Evolutionary conservation across 306 rosid species (phyloP).

Genomic region (Sicyos baderoa): DNA sequence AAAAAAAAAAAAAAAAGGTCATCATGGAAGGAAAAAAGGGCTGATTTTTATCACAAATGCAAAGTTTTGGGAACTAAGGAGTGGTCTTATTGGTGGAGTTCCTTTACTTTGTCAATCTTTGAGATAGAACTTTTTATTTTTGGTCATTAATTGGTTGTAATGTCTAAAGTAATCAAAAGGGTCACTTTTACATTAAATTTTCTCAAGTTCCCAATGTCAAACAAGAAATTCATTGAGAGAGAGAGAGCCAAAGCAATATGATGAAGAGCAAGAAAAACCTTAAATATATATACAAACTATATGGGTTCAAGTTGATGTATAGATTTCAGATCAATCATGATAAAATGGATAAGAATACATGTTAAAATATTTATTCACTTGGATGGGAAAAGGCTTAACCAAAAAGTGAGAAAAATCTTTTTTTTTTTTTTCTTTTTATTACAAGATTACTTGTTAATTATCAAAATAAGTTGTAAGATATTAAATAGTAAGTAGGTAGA

Average conservation of each 20-base stretch:
- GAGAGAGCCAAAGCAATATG: neutral
- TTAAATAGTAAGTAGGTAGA: too few relatives aligned
- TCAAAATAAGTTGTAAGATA: too few relatives aligned
- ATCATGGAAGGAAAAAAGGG: neutral
- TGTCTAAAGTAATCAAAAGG: neutral
- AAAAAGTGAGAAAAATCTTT: too few relatives aligned
- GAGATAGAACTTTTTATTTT: neutral
- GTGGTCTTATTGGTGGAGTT: neutral
- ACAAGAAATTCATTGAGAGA: constrained; percentile 8
- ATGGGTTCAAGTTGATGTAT: too few relatives aligned
- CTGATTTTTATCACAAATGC: neutral
- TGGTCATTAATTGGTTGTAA: neutral
- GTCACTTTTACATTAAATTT: constrained; percentile 7
- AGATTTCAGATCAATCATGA: too few relatives aligned
- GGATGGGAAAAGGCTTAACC: too few relatives aligned
- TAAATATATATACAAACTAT: too few relatives aligned
- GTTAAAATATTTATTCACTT: too few relatives aligned
- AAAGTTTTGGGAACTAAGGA: neutral
- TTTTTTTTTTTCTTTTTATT: too few relatives aligned
- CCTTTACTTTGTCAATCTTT: neutral
- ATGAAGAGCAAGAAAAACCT: constrained; percentile 6
- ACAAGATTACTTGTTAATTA: too few relatives aligned
- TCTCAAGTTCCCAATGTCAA: neutral
- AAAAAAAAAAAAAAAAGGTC: neutral
- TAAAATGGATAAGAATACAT: too few relatives aligned